Percentiles rank a stretch among this genome's conserved stretches.
These are phyloP conservation scores for Cyclocybe aegerita DNA, from an alignment of 768 basidiomycete species.

Conservation along the genomic window DNA sequence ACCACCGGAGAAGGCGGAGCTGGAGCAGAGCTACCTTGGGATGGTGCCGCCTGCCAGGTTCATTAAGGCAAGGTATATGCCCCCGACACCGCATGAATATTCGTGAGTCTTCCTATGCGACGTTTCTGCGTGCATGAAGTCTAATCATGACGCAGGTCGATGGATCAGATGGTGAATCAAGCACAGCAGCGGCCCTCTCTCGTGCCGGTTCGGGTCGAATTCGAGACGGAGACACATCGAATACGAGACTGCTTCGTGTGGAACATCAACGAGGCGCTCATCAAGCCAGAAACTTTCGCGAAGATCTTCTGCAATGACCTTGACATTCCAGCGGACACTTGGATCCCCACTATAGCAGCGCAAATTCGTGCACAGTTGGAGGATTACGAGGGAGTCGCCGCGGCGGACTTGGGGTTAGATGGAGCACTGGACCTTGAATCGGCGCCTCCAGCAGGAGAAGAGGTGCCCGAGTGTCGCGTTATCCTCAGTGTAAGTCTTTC, in stretches of 20 bases:
- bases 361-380: conserved; percentile 92
- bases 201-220: conserved; percentile 92
- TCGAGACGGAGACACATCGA: conserved; percentile 89
- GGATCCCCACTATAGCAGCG: conserved; percentile 77
- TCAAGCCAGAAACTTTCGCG: conserved; percentile 86
- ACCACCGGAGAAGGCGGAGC: conserved; percentile 51
- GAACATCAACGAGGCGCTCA: conserved; percentile 88
- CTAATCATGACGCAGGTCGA: conserved; percentile 43
- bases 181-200: conserved; percentile 54
- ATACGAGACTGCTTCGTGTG: conserved; percentile 95
- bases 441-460: conserved; percentile 45
- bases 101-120: conserved; percentile 52
- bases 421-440: conserved; percentile 47
- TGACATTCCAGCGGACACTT: conserved; percentile 64
- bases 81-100: conserved; percentile 67
- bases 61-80: conserved; percentile 59
- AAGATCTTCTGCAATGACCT: conserved; percentile 86
- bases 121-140: neutral
- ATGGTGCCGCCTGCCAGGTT: conserved; percentile 79
- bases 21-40: conserved; percentile 91
- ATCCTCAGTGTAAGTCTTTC: conserved; percentile 66
- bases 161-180: conserved; percentile 62
- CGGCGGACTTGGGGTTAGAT: conserved; percentile 72
- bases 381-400: conserved; percentile 81
- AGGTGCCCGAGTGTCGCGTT: conserved; percentile 76